Percentiles rank a stretch among this genome's conserved stretches.
Conservation (phyloP, 106 monocot species). For the Platanthera zijinensis region DNA sequence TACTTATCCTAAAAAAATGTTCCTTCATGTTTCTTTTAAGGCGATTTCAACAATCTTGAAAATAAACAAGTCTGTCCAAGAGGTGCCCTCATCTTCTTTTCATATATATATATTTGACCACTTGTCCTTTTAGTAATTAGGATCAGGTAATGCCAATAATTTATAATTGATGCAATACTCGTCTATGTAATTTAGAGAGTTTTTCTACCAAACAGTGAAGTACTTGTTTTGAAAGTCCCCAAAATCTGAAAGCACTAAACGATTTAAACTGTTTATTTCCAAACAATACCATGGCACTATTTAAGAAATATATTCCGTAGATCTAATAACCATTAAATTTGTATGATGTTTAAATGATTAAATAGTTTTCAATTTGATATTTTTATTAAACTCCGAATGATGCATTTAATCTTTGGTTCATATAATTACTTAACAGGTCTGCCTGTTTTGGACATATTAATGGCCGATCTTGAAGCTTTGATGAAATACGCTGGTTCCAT, state of each 20-base stretch:
- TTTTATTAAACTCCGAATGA: neutral
- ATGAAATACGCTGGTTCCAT: constrained; percentile 51
- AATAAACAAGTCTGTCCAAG: neutral
- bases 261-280: neutral
- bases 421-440: constrained; percentile 33
- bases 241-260: neutral
- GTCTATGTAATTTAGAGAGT: neutral
- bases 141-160: neutral
- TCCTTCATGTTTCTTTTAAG: neutral
- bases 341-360: neutral
- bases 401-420: neutral
- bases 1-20: neutral
- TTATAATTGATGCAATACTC: neutral
- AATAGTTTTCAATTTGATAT: neutral
- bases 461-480: constrained; percentile 77
- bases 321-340: neutral
- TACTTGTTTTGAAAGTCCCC: neutral
- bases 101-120: neutral
- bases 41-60: neutral
- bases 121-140: neutral
- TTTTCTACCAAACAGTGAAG: neutral
- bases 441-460: constrained; percentile 53
- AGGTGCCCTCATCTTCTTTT: neutral
- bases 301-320: neutral
- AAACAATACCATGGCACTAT: neutral